Conservation (phyloP, 257 asterid genomes). For the Forsythia viridissima region DNA sequence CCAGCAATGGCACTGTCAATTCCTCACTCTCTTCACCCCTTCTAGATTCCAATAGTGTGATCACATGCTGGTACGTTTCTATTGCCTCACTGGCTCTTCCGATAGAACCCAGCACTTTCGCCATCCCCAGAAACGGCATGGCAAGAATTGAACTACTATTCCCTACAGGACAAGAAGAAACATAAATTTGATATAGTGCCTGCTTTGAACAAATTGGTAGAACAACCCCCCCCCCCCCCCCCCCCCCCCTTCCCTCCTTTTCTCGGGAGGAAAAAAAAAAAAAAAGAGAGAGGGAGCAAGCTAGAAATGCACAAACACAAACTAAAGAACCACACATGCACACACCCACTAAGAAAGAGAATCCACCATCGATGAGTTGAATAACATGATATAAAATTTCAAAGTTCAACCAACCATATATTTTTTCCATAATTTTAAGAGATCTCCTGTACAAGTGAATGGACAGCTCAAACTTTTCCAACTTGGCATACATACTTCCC, state of each 20-base stretch:
- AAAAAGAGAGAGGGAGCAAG: no score
- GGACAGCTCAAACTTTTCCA: slow-evolving; percentile 67
- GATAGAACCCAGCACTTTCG: slow-evolving; percentile 54
- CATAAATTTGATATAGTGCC: slow-evolving; percentile 6
- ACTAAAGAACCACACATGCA: slow-evolving; percentile 4
- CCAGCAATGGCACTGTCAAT: slow-evolving; percentile 62
- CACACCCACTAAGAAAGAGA: neutral
- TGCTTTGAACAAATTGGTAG: slow-evolving; percentile 12
- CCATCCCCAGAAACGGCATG: slow-evolving; percentile 79
- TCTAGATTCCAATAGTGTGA: slow-evolving; percentile 53
- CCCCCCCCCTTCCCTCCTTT: no score
- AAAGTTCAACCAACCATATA: slow-evolving; percentile 53
- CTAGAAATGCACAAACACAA: neutral
- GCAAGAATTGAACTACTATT: slow-evolving; percentile 51
- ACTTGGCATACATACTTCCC: slow-evolving; percentile 76
- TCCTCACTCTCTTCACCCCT: slow-evolving; percentile 56
- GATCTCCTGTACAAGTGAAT: slow-evolving; percentile 58
- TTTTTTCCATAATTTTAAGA: slow-evolving; percentile 57
- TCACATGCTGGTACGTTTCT: slow-evolving; percentile 55
- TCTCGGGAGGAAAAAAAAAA: no score
- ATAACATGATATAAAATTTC: slow-evolving; percentile 5
- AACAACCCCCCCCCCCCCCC: no score
- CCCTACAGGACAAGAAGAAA: slow-evolving; percentile 44
- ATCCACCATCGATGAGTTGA: slow-evolving; percentile 6
- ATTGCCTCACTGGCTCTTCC: slow-evolving; percentile 65